Evolutionary conservation across 345 rosid species (phyloP), one percentile per base, ranked within the genome.

Genomic region (Gossypium ekmanianum): DNA sequence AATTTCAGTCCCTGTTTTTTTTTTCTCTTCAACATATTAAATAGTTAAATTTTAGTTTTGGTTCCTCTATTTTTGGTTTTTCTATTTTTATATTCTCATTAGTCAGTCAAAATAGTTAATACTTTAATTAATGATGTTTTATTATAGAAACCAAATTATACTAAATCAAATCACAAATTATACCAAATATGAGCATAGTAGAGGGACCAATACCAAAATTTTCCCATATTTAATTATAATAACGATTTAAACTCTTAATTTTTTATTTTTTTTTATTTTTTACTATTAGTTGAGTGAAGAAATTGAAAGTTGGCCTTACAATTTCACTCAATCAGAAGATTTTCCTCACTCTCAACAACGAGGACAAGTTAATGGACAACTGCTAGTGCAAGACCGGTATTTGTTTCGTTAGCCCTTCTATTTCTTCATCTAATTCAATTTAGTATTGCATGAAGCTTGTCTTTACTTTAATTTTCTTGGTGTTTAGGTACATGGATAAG

Each of bases 281-380:
- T 10, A 22, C 24, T 4, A 12, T 41, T 68, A 92, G 98, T 87
- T 83, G 94, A 20, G 7, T 7, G 12, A 22, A 50, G 97, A 94
- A 88, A 84, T 82, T 4, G 41, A 64, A 77, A 83, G 58, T 62
- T 94, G 98, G 98, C 97, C 98, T 8, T 92, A 92, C 71, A 66
- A 77, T 48, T 94, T 92, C 74, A 59, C 77, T 16, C 63, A 51
- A 7, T 91, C 91, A 0, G 72, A 75, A 44, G 94, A 92, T 71
- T 92, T 86, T 66, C 92, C 92, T 77, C 68, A 75, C 22, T 62
- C 66, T 9, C 58, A 78, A 24, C 83, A 88, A 84, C 84, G 97
- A 54, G 97, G 98, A 75, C 73, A 56, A 13, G 81, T 94, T 34
- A 61, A 61, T 0, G 98, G 98, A 50, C 91, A 85, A 72, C 73